Base-by-base conservation (phyloP, 305 asterid species). In the Fraxinus floribunda region DNA sequence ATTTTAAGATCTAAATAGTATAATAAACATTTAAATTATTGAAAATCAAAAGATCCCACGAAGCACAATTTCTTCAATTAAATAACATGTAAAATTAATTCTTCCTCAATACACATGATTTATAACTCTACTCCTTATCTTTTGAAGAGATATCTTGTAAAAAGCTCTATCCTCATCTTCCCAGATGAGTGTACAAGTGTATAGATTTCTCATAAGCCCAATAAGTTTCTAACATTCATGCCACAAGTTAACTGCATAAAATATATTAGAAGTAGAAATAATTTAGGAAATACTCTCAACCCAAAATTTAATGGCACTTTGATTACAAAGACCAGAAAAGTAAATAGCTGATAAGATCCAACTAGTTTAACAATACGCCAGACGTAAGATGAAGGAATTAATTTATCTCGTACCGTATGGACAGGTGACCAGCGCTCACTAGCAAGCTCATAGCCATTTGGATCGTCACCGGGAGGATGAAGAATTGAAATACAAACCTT, bases 351-450 rank as follows among this genome's bases (percentile, higher is more conserved):
- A 15, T 15, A 4, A n/a, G 55, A 26, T 20, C 73, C 73, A 64
- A 64, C 73, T 64, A 7, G 35, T 24, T 64, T 26, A 64, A 29
- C 20, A 29, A 29, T 4, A 5, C 18, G 4, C 34, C 20, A 68
- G 20, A 30, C 3, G 16, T 68, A 30, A 29, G 18, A 26, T 1
- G 9, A 26, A 68, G 22, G 75, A 13, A 68, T 68, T 62, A 68
- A 10, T 8, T 38, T 44, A 9, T 49, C 57, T 39, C 91, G 84
- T 94, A 95, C 99, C 90, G 99, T 95, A 89, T 95, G 99, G 82
- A 95, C 99, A 82, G 99, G 99, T 10, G 97, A 89, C 99, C 99
- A 95, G 24, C 99, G 97, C 85, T 95, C 99, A 88, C 98, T 95
- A 24, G 99, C 99, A 85, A 93, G 97, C 89, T 95, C 99, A 79